These are phyloP conservation scores for Symbiodinium pilosum DNA, from an alignment of 73 alveolate species.

Conservation along the genomic window DNA sequence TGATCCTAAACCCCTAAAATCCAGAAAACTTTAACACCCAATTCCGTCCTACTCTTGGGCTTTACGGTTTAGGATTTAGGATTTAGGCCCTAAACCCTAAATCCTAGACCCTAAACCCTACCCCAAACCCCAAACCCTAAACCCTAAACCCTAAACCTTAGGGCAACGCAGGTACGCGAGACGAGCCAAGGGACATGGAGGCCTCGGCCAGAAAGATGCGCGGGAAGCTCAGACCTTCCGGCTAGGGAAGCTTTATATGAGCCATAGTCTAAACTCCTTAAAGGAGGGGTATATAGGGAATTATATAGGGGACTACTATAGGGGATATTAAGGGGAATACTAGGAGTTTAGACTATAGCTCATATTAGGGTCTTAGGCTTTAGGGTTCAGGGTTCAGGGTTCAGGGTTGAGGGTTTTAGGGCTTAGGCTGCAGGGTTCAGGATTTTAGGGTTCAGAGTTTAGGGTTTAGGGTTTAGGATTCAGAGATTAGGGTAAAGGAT, in stretches of 20 bases:
- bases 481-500: too few species aligned
- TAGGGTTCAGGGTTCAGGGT: too few species aligned
- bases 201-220: slow-evolving; percentile 55
- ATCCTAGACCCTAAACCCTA: background rate
- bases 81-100: background rate
- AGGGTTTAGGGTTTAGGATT: too few species aligned
- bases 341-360: background rate
- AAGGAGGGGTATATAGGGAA: background rate
- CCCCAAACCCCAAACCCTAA: background rate
- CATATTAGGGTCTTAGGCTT: too few species aligned
- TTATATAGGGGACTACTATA: background rate
- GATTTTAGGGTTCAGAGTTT: too few species aligned
- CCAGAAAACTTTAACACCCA: too few species aligned
- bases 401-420: too few species aligned
- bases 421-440: too few species aligned
- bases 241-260: background rate
- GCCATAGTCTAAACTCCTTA: background rate
- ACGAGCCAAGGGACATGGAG: slow-evolving; percentile 78
- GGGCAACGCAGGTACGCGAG: slow-evolving; percentile 14
- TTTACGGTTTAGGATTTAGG: too few species aligned
- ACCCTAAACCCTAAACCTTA: background rate
- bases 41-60: too few species aligned
- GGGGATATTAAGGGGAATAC: background rate
- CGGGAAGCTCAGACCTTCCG: background rate
- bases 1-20: background rate